Percentiles rank a stretch among this genome's conserved stretches.
Conservation (phyloP, 441 rosid species). For the Geranium incanum region DNA sequence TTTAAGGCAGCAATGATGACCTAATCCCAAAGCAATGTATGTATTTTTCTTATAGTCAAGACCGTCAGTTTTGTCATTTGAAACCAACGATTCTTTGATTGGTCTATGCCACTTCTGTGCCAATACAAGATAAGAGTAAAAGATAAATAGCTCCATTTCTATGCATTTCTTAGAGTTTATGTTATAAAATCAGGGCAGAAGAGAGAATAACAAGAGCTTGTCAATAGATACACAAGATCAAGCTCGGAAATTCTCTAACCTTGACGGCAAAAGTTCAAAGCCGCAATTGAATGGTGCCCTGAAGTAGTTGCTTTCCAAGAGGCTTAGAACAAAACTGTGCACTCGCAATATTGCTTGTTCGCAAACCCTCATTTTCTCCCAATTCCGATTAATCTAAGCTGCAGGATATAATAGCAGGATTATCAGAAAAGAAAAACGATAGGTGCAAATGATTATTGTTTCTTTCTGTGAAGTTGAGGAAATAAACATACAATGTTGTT, state of each 20-base stretch:
- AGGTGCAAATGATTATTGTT: slow-evolving; percentile 5
- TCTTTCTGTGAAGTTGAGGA: background rate
- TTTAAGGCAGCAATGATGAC: too few relatives aligned
- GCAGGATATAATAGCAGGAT: slow-evolving; percentile 15
- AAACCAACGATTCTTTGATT: too few relatives aligned
- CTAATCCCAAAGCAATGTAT: too few relatives aligned
- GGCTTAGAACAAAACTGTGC: background rate
- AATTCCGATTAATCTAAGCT: slow-evolving; percentile 29
- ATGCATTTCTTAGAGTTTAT: background rate
- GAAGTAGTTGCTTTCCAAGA: background rate
- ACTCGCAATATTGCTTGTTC: background rate
- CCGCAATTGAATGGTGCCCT: background rate
- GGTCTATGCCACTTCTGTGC: background rate
- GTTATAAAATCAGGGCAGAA: background rate
- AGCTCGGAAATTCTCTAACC: background rate
- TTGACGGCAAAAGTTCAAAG: background rate
- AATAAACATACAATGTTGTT: slow-evolving; percentile 52
- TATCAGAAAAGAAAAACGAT: background rate
- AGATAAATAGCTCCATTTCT: background rate
- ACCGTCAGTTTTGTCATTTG: too few relatives aligned
- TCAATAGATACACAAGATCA: background rate
- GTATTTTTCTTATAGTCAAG: too few relatives aligned
- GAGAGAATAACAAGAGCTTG: background rate
- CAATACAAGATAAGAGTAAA: background rate
- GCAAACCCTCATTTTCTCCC: background rate